These are phyloP conservation scores for Eimeria falciformis DNA, from an alignment of 169 alveolate genomes.

Conservation along the genomic window DNA sequence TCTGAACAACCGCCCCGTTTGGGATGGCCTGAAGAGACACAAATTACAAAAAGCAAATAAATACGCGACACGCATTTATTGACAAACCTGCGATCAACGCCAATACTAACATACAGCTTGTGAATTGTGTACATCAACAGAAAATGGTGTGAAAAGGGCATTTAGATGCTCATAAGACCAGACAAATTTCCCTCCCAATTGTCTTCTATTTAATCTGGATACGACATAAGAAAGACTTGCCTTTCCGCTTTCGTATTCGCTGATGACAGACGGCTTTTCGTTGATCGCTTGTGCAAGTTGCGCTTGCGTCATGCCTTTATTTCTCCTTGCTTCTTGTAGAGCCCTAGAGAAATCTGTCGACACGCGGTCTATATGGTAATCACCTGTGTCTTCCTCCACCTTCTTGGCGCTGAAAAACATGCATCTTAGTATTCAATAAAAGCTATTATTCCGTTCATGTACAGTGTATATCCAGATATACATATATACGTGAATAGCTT, in stretches of 20 bases:
- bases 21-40: constrained; percentile 81
- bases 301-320: constrained; percentile 82
- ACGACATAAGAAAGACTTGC: background rate
- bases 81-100: no score
- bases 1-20: constrained; percentile 79
- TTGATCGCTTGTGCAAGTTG: constrained; percentile 83
- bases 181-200: background rate
- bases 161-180: background rate
- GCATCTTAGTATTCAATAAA: no score
- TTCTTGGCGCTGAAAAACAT: constrained; percentile 77
- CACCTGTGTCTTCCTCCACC: constrained; percentile 81
- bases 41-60: no score
- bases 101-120: no score
- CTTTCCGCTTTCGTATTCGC: constrained; percentile 82
- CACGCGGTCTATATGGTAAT: constrained; percentile 81
- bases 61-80: no score
- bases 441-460: no score
- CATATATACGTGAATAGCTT: no score
- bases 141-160: background rate
- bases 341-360: constrained; percentile 82
- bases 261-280: constrained; percentile 82
- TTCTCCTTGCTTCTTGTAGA: constrained; percentile 80
- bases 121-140: no score
- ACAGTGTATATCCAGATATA: no score
- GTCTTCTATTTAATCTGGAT: background rate